These are phyloP conservation scores for Fistulina hepatica DNA, from an alignment of 1,284 basidiomycete genomes.

Conservation along the genomic window DNA sequence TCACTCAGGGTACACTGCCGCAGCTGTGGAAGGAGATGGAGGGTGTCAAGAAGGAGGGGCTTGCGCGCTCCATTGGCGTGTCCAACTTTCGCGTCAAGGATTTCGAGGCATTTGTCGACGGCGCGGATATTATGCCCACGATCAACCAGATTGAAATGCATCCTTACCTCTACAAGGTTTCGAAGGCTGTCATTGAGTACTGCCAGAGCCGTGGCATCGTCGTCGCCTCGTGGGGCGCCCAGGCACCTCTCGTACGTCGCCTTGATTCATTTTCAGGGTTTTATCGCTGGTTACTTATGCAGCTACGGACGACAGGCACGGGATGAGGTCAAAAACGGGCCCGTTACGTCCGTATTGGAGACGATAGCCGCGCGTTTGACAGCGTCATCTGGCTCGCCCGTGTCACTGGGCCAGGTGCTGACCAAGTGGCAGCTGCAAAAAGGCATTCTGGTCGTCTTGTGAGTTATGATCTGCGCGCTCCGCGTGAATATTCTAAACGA, in stretches of 20 bases:
- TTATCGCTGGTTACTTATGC: neutral
- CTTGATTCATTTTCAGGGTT: slow-evolving; percentile 16
- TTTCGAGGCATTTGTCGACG: slow-evolving; percentile 49
- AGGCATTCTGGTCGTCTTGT: slow-evolving; percentile 60
- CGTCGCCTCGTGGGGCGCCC: slow-evolving; percentile 52
- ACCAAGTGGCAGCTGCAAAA: slow-evolving; percentile 52
- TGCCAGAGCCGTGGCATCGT: slow-evolving; percentile 55
- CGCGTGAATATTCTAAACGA: too few relatives aligned
- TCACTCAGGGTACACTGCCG: slow-evolving; percentile 34
- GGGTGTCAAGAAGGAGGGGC: slow-evolving; percentile 50
- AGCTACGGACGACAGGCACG: too few relatives aligned
- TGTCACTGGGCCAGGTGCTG: slow-evolving; percentile 45
- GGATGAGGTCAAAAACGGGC: slow-evolving; percentile 19
- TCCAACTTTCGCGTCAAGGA: slow-evolving; percentile 70
- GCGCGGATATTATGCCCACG: slow-evolving; percentile 50
- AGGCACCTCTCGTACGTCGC: slow-evolving; percentile 47
- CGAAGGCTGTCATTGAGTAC: slow-evolving; percentile 42
- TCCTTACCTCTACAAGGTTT: slow-evolving; percentile 60
- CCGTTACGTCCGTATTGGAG: slow-evolving; percentile 30
- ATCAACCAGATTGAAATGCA: slow-evolving; percentile 85
- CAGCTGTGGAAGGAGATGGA: slow-evolving; percentile 67
- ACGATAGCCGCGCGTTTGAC: slow-evolving; percentile 38
- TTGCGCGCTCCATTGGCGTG: slow-evolving; percentile 74
- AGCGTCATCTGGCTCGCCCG: slow-evolving; percentile 31
- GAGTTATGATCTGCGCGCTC: too few relatives aligned